A percentile compares a stretch with the other conserved stretches of the same genome.
Evolutionary conservation across 495 filamentous ascomycete genomes (phyloP).

Genomic region (Cairneyella variabilis): DNA sequence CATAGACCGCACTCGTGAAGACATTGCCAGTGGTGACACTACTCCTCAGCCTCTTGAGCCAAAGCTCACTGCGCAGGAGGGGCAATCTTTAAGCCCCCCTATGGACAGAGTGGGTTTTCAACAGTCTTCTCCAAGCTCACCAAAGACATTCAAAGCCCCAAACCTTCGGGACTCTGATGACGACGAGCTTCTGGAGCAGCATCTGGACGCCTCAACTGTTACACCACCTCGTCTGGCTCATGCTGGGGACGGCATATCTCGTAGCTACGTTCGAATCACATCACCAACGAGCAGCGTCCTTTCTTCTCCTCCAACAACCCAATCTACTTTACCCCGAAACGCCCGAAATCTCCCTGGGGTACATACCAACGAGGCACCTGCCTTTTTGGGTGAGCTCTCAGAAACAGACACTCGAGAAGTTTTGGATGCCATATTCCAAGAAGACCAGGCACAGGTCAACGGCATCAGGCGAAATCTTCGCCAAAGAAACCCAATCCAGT

Average conservation of each 20-base stretch:
- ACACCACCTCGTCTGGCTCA: neutral
- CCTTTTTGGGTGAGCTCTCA: neutral
- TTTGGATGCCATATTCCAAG: neutral
- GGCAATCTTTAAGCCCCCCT: no score
- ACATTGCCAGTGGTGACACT: neutral
- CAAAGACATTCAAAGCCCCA: constrained; percentile 13
- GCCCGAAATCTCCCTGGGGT: neutral
- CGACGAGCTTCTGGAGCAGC: neutral
- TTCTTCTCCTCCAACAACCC: constrained; percentile 11
- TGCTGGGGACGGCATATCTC: constrained; percentile 21
- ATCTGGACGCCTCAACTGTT: neutral
- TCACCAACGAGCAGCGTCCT: constrained; percentile 18
- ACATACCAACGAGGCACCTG: neutral
- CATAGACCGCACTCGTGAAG: neutral
- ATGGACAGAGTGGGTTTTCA: neutral
- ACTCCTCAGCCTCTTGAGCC: neutral
- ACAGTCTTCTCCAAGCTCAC: constrained; percentile 4
- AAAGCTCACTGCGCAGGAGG: neutral
- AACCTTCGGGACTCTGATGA: constrained; percentile 5
- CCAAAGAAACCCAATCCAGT: constrained; percentile 69
- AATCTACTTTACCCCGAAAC: neutral
- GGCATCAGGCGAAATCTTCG: constrained; percentile 46
- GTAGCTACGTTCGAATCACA: constrained; percentile 22
- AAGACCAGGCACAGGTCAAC: neutral
- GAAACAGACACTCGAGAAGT: neutral